A percentile compares a stretch with the other conserved stretches of the same genome.
Evolutionary conservation across 257 asterid species (phyloP).

Genomic region (Plantago elongata): DNA sequence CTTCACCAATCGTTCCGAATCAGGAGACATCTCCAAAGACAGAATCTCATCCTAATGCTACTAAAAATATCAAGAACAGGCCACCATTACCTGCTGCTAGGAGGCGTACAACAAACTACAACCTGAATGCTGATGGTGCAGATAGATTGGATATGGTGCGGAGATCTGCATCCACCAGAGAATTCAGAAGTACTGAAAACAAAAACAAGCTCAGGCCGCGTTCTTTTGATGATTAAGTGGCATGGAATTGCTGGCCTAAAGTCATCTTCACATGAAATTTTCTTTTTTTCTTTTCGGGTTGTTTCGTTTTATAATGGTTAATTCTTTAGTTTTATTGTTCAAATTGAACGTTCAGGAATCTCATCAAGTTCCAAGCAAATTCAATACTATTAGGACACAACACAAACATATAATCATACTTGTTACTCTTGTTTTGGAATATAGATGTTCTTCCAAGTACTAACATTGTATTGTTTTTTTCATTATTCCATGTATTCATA

Average conservation of each 20-base stretch:
- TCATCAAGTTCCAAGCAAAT: not conserved
- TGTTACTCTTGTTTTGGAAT: too few species aligned
- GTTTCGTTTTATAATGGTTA: not conserved
- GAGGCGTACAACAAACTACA: conserved; percentile 21
- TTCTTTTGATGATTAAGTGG: conserved; percentile 30
- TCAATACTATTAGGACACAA: too few species aligned
- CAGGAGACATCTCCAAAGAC: conserved; percentile 26
- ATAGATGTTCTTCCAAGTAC: too few species aligned
- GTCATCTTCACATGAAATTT: not conserved
- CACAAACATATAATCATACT: too few species aligned
- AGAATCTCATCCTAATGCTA: conserved; percentile 34
- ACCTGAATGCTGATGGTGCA: conserved; percentile 20
- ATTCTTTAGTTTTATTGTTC: not conserved
- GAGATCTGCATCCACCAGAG: conserved; percentile 56
- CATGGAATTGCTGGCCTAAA: not conserved
- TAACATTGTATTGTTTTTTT: too few species aligned
- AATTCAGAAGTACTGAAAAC: conserved; percentile 32
- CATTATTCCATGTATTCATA: too few species aligned
- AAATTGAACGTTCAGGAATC: not conserved
- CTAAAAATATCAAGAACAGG: conserved; percentile 32
- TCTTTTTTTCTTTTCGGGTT: not conserved
- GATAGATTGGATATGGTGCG: conserved; percentile 35
- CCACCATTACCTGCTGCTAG: conserved; percentile 38
- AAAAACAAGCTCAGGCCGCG: conserved; percentile 29
- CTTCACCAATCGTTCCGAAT: conserved; percentile 17